A percentile compares a stretch with the other conserved stretches of the same genome.
Evolutionary conservation across 2,329 filamentous ascomycete species (phyloP).

Genomic region (Didymella glomerata): DNA sequence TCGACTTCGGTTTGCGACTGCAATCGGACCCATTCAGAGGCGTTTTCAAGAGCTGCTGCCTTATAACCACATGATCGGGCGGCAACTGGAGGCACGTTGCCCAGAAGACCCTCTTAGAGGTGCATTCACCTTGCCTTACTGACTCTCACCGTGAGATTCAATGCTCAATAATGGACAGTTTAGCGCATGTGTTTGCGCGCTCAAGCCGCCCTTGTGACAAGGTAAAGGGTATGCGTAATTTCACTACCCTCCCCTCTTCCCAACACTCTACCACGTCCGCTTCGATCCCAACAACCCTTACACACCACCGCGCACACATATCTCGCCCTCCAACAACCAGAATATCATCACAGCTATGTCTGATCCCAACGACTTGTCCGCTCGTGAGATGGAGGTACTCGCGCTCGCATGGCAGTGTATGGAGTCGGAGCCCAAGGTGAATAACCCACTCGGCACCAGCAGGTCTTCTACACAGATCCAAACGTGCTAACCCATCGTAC

Average conservation of each 20-base stretch:
- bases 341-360: neutral
- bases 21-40: too few species aligned
- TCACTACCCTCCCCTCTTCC: neutral
- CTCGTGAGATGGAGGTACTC: slow-evolving; percentile 44
- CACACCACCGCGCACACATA: neutral
- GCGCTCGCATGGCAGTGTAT: slow-evolving; percentile 49
- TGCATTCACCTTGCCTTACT: slow-evolving; percentile 16
- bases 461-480: neutral
- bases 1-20: too few species aligned
- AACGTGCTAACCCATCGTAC: neutral
- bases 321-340: neutral
- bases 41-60: neutral
- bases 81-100: neutral
- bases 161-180: slow-evolving; percentile 9
- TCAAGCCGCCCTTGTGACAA: neutral
- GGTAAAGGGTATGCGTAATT: neutral
- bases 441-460: neutral
- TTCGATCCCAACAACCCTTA: neutral
- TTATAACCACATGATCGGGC: neutral
- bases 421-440: slow-evolving; percentile 44
- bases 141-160: slow-evolving; percentile 20
- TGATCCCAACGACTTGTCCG: slow-evolving; percentile 24
- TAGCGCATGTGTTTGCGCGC: neutral
- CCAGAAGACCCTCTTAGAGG: slow-evolving; percentile 2
- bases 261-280: neutral